Evolutionary conservation across 2,329 filamentous ascomycete species (phyloP).

Genomic region (Paracorniculantispora psalliotae): DNA sequence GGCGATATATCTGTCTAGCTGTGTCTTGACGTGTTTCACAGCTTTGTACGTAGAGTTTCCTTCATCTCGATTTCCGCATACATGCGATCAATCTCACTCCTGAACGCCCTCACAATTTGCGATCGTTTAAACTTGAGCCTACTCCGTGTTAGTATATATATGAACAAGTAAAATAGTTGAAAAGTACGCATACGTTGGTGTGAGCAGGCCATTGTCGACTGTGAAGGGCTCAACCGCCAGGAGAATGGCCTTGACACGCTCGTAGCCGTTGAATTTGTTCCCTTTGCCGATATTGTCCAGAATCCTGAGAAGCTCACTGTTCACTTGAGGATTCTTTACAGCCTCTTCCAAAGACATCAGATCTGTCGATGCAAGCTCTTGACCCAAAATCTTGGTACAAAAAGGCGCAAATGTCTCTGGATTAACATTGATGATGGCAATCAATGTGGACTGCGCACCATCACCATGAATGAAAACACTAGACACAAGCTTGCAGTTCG

Average conservation of each 20-base stretch:
- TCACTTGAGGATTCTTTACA: slow-evolving; percentile 63
- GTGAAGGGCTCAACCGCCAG: slow-evolving; percentile 86
- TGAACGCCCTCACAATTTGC: too few species aligned
- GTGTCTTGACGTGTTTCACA: too few species aligned
- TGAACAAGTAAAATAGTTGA: too few species aligned
- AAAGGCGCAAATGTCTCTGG: slow-evolving; percentile 78
- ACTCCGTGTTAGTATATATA: too few species aligned
- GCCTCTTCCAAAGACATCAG: slow-evolving; percentile 61
- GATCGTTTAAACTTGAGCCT: too few species aligned
- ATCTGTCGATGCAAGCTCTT: slow-evolving; percentile 60
- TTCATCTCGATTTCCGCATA: too few species aligned
- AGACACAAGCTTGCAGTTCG: slow-evolving; percentile 70
- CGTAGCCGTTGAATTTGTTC: slow-evolving; percentile 88
- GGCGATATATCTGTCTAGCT: too few species aligned
- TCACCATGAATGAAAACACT: slow-evolving; percentile 91
- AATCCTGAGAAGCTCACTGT: slow-evolving; percentile 69
- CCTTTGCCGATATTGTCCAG: slow-evolving; percentile 73
- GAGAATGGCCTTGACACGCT: slow-evolving; percentile 69
- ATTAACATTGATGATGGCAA: slow-evolving; percentile 84
- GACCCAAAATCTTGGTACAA: slow-evolving; percentile 69
- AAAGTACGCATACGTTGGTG: slow-evolving; percentile 85
- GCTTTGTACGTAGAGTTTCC: too few species aligned
- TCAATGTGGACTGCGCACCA: slow-evolving; percentile 71
- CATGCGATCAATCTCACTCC: too few species aligned
- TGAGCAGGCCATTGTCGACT: slow-evolving; percentile 85